These are phyloP conservation scores for Coriolopsis trogii DNA, from an alignment of 1,284 basidiomycete genomes.

Conservation along the genomic window DNA sequence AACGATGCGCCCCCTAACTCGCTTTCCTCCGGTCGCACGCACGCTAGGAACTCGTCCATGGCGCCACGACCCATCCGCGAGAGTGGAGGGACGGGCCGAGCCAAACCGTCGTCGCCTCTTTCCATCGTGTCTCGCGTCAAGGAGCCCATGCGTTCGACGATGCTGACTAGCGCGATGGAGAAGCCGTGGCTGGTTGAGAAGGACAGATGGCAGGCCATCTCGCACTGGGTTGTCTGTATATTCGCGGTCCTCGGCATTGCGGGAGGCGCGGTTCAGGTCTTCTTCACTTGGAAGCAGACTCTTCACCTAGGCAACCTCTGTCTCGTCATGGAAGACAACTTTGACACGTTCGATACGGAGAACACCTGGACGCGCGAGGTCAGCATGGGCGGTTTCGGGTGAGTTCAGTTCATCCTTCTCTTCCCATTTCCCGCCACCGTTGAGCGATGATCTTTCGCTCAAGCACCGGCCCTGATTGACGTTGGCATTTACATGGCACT, in stretches of 20 bases:
- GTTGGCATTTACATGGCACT: background rate
- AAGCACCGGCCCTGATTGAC: no score
- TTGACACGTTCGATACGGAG: slow-evolving; percentile 66
- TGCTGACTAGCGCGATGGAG: slow-evolving; percentile 58
- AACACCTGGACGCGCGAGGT: slow-evolving; percentile 77
- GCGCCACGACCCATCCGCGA: slow-evolving; percentile 30
- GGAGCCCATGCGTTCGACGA: slow-evolving; percentile 62
- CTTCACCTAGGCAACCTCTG: slow-evolving; percentile 63
- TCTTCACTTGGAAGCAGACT: slow-evolving; percentile 56
- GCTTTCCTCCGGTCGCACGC: slow-evolving; percentile 18
- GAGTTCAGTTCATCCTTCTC: slow-evolving; percentile 32
- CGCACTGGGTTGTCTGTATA: slow-evolving; percentile 70
- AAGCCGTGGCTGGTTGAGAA: slow-evolving; percentile 75
- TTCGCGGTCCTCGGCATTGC: slow-evolving; percentile 50
- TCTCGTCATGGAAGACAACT: slow-evolving; percentile 80
- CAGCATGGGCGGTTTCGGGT: slow-evolving; percentile 86
- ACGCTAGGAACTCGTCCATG: slow-evolving; percentile 37
- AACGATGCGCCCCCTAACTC: slow-evolving; percentile 9
- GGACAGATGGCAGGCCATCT: slow-evolving; percentile 61
- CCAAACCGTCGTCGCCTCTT: slow-evolving; percentile 7
- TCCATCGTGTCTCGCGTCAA: slow-evolving; percentile 35
- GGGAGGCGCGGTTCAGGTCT: slow-evolving; percentile 31
- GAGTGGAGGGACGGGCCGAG: slow-evolving; percentile 11
- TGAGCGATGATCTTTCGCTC: no score
- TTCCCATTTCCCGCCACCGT: background rate